Evolutionary conservation across 352 stramenopile genomes (phyloP).

Genomic region (Phytophthora rubi): DNA sequence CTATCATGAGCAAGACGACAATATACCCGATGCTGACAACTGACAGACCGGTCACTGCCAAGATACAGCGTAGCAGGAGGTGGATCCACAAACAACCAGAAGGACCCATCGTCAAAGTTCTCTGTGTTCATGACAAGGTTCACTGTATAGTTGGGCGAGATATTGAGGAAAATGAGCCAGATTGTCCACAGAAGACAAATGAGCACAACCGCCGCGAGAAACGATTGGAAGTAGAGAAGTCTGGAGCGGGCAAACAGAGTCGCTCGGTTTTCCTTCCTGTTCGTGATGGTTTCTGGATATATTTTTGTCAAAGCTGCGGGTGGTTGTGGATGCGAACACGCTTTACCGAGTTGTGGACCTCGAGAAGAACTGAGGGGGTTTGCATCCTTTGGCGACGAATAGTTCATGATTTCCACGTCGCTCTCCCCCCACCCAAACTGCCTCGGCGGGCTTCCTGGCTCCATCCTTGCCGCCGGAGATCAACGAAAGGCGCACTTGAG

Average conservation of each 20-base stretch:
- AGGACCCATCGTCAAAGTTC: conserved; percentile 36
- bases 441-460: neutral
- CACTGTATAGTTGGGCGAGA: neutral
- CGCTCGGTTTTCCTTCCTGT: neutral
- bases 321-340: neutral
- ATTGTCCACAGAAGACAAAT: neutral
- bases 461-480: neutral
- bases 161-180: neutral
- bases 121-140: conserved; percentile 31
- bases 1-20: neutral
- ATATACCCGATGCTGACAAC: neutral
- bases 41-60: neutral
- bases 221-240: neutral
- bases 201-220: neutral
- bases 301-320: neutral
- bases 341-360: neutral
- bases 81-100: conserved; percentile 41
- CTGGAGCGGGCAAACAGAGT: neutral
- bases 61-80: conserved; percentile 1
- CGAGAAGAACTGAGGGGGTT: neutral
- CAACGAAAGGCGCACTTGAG: no score
- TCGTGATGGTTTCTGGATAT: neutral
- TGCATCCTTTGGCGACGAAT: neutral
- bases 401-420: neutral
- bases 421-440: neutral